Evolutionary conservation across 257 asterid species (phyloP).

Genomic region (Anisodus acutangulus): DNA sequence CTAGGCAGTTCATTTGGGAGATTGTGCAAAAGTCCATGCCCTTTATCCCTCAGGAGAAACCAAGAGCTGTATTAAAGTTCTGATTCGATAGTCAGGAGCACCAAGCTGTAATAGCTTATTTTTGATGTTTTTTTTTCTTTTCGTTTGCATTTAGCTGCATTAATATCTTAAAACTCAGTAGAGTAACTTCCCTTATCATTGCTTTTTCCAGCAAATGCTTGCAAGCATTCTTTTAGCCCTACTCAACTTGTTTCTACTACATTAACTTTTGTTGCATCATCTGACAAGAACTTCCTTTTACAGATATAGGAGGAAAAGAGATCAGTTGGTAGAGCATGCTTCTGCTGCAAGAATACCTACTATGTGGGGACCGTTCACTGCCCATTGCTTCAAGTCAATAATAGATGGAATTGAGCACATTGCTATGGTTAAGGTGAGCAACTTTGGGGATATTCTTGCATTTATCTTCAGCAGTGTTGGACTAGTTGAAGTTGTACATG

Average conservation of each 20-base stretch:
- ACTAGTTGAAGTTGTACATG: neutral
- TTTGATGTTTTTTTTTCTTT: neutral
- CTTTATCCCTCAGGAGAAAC: neutral
- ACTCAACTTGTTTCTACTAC: neutral
- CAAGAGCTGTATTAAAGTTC: neutral
- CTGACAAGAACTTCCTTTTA: conserved; percentile 37
- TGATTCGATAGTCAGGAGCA: conserved; percentile 23
- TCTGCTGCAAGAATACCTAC: conserved; percentile 96
- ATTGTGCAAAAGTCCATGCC: neutral
- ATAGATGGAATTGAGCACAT: conserved; percentile 97
- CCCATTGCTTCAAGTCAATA: conserved; percentile 80
- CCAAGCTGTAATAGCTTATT: neutral
- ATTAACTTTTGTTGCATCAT: neutral
- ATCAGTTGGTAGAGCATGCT: conserved; percentile 79
- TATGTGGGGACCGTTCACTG: conserved; percentile 91
- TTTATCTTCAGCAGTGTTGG: neutral
- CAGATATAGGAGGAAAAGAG: conserved; percentile 94
- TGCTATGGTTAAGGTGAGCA: conserved; percentile 92
- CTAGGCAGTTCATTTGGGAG: neutral
- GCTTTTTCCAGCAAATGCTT: conserved; percentile 17
- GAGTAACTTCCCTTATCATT: neutral
- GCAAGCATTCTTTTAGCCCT: neutral
- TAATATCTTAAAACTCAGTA: neutral
- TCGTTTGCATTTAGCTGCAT: conserved; percentile 10
- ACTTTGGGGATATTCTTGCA: neutral